Evolutionary conservation across 116 monocot species (phyloP).

Genomic region (Trichopus zeylanicus): DNA sequence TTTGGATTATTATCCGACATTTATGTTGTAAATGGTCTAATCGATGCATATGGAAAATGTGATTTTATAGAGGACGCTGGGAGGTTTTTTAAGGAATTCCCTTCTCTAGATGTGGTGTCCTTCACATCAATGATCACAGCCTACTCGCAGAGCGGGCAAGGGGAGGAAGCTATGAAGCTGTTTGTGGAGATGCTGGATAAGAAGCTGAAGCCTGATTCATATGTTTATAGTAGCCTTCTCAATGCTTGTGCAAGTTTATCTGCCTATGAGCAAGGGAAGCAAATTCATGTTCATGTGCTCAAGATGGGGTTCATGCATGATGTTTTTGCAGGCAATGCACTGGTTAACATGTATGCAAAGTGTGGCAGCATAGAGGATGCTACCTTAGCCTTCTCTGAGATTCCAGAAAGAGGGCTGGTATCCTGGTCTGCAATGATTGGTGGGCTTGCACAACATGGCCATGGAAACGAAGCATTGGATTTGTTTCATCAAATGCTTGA

Average conservation of each 20-base stretch:
- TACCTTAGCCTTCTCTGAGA: conserved; percentile 37
- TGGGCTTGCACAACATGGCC: conserved; percentile 72
- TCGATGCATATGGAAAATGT: conserved; percentile 77
- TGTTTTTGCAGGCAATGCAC: conserved; percentile 59
- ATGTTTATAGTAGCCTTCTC: conserved; percentile 56
- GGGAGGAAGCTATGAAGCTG: conserved; percentile 66
- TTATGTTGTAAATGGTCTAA: conserved; percentile 64
- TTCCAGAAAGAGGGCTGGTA: conserved; percentile 45
- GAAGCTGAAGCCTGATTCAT: conserved; percentile 53
- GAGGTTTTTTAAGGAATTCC: conserved; percentile 38
- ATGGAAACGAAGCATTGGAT: conserved; percentile 55
- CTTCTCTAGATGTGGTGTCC: conserved; percentile 40
- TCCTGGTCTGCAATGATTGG: conserved; percentile 91
- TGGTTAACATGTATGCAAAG: conserved; percentile 87
- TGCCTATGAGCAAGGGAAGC: conserved; percentile 74
- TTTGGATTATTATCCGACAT: conserved; percentile 37
- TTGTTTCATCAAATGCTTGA: conserved; percentile 56
- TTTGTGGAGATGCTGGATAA: conserved; percentile 38
- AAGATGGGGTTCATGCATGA: conserved; percentile 54
- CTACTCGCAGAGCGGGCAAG: conserved; percentile 46
- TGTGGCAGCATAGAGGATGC: conserved; percentile 77
- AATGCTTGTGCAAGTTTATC: conserved; percentile 82
- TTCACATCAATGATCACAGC: conserved; percentile 73
- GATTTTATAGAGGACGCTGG: conserved; percentile 31
- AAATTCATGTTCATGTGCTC: conserved; percentile 48